A percentile compares a stretch with the other conserved stretches of the same genome.
These are phyloP conservation scores for Scenedesmus sp. DNA, from an alignment of 163 green algal species.

Conservation along the genomic window DNA sequence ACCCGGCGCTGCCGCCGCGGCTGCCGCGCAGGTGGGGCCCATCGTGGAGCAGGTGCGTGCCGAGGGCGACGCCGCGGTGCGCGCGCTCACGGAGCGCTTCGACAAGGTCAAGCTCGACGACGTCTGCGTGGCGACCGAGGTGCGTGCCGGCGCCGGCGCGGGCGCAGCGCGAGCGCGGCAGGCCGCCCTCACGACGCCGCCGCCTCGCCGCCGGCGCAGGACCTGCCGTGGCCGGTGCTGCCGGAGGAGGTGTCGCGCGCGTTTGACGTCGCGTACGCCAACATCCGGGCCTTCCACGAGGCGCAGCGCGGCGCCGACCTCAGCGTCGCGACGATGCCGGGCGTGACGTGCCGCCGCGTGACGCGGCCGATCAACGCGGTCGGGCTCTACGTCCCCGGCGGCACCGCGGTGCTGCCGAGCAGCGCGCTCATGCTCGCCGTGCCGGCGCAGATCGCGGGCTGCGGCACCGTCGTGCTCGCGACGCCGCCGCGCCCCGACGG, in stretches of 20 bases:
- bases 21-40: slow-evolving; percentile 79
- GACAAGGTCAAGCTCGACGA: slow-evolving; percentile 81
- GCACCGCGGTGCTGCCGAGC: slow-evolving; percentile 94
- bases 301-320: slow-evolving; percentile 80
- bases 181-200: too few species aligned
- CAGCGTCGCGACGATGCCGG: slow-evolving; percentile 97
- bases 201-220: slow-evolving; percentile 49
- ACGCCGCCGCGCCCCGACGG: slow-evolving; percentile 93
- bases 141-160: too few species aligned
- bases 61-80: slow-evolving; percentile 91
- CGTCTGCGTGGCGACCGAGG: slow-evolving; percentile 71
- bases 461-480: slow-evolving; percentile 93
- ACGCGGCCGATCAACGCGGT: slow-evolving; percentile 79
- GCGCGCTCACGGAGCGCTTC: slow-evolving; percentile 91
- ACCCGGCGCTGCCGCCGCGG: too few species aligned
- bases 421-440: slow-evolving; percentile 97
- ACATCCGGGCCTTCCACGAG: slow-evolving; percentile 95
- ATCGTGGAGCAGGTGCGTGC: slow-evolving; percentile 91
- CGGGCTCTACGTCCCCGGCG: slow-evolving; percentile 97
- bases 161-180: too few species aligned
- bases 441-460: slow-evolving; percentile 94
- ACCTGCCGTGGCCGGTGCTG: slow-evolving; percentile 84
- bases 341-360: slow-evolving; percentile 90
- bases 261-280: slow-evolving; percentile 95
- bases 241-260: slow-evolving; percentile 74